Evolutionary conservation across 2,329 filamentous ascomycete genomes (phyloP).

Genomic region (Botrytis squamosa): DNA sequence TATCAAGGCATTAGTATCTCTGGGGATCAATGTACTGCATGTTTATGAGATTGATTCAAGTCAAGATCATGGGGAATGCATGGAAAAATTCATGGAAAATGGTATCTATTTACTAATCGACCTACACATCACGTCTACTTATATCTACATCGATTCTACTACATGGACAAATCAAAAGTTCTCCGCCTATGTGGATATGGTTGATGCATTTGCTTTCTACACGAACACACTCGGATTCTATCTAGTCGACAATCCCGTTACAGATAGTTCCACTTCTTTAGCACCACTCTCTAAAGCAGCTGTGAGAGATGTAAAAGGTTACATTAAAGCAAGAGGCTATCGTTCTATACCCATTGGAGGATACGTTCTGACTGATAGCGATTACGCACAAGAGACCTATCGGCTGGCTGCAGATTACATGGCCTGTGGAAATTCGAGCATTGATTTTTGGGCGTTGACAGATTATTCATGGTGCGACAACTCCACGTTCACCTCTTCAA

Average conservation of each 20-base stretch:
- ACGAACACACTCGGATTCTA: background rate
- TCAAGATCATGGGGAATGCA: background rate
- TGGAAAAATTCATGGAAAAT: background rate
- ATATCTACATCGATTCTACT: background rate
- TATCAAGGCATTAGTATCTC: background rate
- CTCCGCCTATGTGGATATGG: background rate
- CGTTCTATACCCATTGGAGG: background rate
- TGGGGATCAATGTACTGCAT: background rate
- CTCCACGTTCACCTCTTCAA: background rate
- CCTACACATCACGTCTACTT: background rate
- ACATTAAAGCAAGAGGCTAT: background rate
- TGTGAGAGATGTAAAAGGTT: background rate
- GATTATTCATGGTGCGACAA: background rate
- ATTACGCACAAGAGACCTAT: background rate
- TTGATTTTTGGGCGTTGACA: background rate
- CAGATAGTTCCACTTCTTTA: background rate
- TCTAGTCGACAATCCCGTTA: background rate
- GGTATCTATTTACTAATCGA: background rate
- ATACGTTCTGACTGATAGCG: background rate
- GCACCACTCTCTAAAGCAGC: background rate
- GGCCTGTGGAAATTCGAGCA: background rate
- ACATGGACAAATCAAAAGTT: background rate
- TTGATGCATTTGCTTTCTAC: background rate
- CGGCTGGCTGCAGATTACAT: background rate
- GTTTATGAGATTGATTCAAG: background rate